Evolutionary conservation across 441 rosid species (phyloP).

Genomic region (Pelargonium australe): DNA sequence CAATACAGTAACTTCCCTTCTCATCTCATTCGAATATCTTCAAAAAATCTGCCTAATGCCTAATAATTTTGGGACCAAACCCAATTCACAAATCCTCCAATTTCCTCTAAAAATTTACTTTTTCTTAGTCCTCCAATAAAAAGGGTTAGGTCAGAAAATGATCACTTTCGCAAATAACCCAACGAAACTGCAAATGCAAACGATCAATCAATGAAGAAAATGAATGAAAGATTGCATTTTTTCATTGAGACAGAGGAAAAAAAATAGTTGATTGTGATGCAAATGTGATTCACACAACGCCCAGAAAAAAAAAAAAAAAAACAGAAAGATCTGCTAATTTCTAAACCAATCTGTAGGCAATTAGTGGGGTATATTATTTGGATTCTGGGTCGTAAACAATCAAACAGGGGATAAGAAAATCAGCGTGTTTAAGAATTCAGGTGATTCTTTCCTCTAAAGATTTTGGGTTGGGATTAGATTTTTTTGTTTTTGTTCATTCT

Average conservation of each 20-base stretch:
- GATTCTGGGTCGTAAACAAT: not conserved
- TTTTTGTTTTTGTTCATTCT: not conserved
- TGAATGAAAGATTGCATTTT: not conserved
- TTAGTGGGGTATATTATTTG: not conserved
- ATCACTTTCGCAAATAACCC: not conserved
- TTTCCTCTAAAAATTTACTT: not conserved
- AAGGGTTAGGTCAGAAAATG: not conserved
- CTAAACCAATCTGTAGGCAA: not conserved
- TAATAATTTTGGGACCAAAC: not conserved
- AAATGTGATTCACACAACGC: no score
- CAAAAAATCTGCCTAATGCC: not conserved
- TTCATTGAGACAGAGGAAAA: not conserved
- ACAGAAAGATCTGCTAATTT: not conserved
- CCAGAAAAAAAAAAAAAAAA: not conserved
- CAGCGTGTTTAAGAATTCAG: not conserved
- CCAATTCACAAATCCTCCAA: not conserved
- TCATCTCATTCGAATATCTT: slow-evolving; percentile 1
- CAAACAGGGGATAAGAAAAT: not conserved
- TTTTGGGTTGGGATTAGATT: not conserved
- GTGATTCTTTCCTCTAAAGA: not conserved
- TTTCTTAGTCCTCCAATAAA: not conserved
- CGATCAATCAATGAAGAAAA: not conserved
- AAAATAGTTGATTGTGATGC: no score
- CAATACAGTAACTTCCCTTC: not conserved
- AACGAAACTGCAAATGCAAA: not conserved